These are phyloP conservation scores for Westerdykella sp. DNA, from an alignment of 2,329 filamentous ascomycete genomes.

Conservation along the genomic window DNA sequence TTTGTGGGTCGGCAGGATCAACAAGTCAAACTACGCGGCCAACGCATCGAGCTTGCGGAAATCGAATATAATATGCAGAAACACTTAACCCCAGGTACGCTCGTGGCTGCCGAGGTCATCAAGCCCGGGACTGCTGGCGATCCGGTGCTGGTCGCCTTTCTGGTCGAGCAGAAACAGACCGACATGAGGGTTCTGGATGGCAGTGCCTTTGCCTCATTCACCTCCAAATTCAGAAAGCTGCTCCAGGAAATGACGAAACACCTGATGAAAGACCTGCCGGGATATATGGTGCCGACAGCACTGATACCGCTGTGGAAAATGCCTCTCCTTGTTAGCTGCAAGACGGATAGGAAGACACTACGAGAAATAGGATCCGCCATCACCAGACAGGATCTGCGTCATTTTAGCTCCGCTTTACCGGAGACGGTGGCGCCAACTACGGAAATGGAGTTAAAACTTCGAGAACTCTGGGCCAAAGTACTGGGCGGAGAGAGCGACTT, in stretches of 20 bases:
- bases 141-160: slow-evolving; percentile 30
- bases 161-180: slow-evolving; percentile 27
- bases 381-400: slow-evolving; percentile 27
- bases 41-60: slow-evolving; percentile 35
- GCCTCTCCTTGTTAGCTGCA: slow-evolving; percentile 32
- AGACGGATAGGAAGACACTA: slow-evolving; percentile 33
- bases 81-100: slow-evolving; percentile 32
- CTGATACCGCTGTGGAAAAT: slow-evolving; percentile 34
- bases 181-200: slow-evolving; percentile 27
- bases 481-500: slow-evolving; percentile 30
- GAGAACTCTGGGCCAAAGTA: slow-evolving; percentile 27
- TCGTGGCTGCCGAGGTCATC: slow-evolving; percentile 48
- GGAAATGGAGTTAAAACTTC: slow-evolving; percentile 26
- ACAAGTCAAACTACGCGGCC: slow-evolving; percentile 39
- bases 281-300: slow-evolving; percentile 33
- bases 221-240: slow-evolving; percentile 23
- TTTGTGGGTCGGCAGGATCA: slow-evolving; percentile 35
- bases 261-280: slow-evolving; percentile 23
- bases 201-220: slow-evolving; percentile 27
- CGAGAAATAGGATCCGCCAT: slow-evolving; percentile 28
- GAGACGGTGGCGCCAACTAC: slow-evolving; percentile 41
- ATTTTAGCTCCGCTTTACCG: slow-evolving; percentile 24
- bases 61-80: slow-evolving; percentile 39
- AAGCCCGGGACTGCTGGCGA: slow-evolving; percentile 29
- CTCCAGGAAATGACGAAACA: slow-evolving; percentile 26